Base-by-base conservation (phyloP, 768 basidiomycete species). In the Lentinula edodes region DNA sequence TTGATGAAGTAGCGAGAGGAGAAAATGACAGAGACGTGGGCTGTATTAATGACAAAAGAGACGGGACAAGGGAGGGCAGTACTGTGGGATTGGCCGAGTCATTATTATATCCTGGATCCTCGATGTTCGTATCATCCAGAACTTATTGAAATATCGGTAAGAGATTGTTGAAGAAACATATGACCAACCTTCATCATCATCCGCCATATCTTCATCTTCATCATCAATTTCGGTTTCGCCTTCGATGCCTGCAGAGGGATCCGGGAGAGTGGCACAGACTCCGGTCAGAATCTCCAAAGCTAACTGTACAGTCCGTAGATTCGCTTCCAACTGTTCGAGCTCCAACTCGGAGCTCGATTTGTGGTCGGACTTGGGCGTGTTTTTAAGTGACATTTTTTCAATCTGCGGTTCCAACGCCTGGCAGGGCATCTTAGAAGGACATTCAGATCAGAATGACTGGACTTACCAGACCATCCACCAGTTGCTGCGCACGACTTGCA, bases 281-380 rank as follows among this genome's bases (percentile, higher is more conserved):
- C 89, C 89, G 0, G 93, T 95, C 64, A 97, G 72, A 53, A 97
- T 85, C 74, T 98, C 95, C 32, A 97, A 77, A n/a, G 89, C 85
- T 36, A 95, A 80, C 64, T 90, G 89, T 10, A 92, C 80, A 1
- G 89, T 90, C 66, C 87, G 80, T 57, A 97, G 72, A 59, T 76
- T 82, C 15, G 78, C 75, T 73, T 98, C 95, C 13, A 94, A 75
- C 34, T 76, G 76, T 63, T 91, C 90, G 2, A 97, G 80, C 66
- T 89, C 86, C 10, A 84, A 60, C 68, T 95, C 90, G 13, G 80
- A 80, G 1, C 78, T 69, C 3, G 88, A 82, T 70, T 84, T 89
- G 70, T 95, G 87, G 68, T 95, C 95, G 12, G 86, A 83, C 69
- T 88, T 84, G 10, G 91, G 89, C 0, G 82, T 77, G 63, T 86